Percentiles rank a stretch among this genome's conserved stretches.
Evolutionary conservation across 805 yeast genomes (phyloP).

Genomic region (Saccharomycopsis malanga): DNA sequence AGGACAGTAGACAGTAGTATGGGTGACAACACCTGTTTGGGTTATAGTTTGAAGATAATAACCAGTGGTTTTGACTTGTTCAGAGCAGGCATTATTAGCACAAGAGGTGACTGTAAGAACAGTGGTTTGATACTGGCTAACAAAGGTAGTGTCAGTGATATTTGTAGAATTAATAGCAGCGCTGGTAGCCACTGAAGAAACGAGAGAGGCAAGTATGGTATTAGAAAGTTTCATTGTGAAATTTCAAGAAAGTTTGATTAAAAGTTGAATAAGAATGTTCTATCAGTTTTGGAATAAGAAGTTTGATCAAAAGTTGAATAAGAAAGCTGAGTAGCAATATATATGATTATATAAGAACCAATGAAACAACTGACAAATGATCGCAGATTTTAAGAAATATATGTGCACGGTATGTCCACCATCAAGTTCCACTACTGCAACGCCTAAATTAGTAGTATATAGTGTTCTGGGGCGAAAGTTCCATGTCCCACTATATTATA

Average conservation of each 20-base stretch:
- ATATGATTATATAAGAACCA: too few relatives aligned
- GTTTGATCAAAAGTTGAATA: not conserved
- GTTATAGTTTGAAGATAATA: conserved; percentile 20
- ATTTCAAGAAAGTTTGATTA: not conserved
- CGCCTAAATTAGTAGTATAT: too few relatives aligned
- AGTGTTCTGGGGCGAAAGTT: too few relatives aligned
- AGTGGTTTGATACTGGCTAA: conserved; percentile 10
- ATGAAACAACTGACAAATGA: too few relatives aligned
- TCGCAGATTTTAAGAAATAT: too few relatives aligned
- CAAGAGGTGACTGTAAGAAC: conserved; percentile 20
- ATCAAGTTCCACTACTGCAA: too few relatives aligned
- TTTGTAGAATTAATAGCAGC: not conserved
- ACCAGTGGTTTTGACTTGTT: conserved; percentile 17
- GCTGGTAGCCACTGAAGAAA: not conserved
- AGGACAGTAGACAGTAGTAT: conserved; percentile 21
- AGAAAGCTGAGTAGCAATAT: not conserved
- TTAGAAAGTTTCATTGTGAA: not conserved
- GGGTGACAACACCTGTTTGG: conserved; percentile 14
- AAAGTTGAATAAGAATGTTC: not conserved
- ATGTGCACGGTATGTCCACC: too few relatives aligned
- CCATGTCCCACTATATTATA: too few relatives aligned
- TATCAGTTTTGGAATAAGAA: too few relatives aligned
- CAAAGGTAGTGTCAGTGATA: conserved; percentile 2
- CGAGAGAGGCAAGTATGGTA: not conserved
- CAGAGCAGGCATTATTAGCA: conserved; percentile 19